Conservation (phyloP, 2,329 filamentous ascomycete genomes). For the Aspergillus jensenii region DNA sequence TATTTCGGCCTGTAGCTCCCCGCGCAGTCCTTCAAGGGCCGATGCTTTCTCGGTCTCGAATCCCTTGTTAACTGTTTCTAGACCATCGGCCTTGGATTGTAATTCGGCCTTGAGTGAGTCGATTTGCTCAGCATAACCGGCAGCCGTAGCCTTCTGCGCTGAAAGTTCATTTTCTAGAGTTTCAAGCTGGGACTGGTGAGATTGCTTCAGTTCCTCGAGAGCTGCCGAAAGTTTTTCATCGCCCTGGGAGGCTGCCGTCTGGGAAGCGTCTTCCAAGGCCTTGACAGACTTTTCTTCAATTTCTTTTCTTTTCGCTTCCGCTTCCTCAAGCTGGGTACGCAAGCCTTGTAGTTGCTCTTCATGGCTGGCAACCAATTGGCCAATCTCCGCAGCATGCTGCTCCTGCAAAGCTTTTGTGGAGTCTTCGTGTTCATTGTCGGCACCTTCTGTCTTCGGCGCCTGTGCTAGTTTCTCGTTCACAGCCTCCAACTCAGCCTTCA, state of each 20-base stretch:
- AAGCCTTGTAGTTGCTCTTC: constrained; percentile 34
- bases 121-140: constrained; percentile 30
- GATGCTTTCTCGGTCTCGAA: constrained; percentile 32
- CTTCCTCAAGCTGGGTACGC: constrained; percentile 35
- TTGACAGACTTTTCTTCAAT: constrained; percentile 37
- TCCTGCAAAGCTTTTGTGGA: constrained; percentile 27
- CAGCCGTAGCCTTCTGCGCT: constrained; percentile 32
- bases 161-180: constrained; percentile 35
- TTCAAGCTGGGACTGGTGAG: constrained; percentile 37
- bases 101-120: constrained; percentile 31
- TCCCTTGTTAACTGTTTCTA: constrained; percentile 28
- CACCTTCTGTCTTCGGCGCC: constrained; percentile 26
- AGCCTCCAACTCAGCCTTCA: constrained; percentile 34
- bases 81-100: constrained; percentile 27
- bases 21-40: constrained; percentile 30
- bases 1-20: constrained; percentile 40
- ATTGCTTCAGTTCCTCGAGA: constrained; percentile 39
- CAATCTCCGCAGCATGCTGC: constrained; percentile 35
- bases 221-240: constrained; percentile 34
- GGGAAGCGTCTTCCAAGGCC: constrained; percentile 40
- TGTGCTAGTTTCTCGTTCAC: constrained; percentile 37
- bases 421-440: constrained; percentile 21
- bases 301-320: constrained; percentile 36
- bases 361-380: constrained; percentile 32
- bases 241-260: constrained; percentile 35